These are phyloP conservation scores for Arctium lappa DNA, from an alignment of 129 eudicot species.

Conservation along the genomic window DNA sequence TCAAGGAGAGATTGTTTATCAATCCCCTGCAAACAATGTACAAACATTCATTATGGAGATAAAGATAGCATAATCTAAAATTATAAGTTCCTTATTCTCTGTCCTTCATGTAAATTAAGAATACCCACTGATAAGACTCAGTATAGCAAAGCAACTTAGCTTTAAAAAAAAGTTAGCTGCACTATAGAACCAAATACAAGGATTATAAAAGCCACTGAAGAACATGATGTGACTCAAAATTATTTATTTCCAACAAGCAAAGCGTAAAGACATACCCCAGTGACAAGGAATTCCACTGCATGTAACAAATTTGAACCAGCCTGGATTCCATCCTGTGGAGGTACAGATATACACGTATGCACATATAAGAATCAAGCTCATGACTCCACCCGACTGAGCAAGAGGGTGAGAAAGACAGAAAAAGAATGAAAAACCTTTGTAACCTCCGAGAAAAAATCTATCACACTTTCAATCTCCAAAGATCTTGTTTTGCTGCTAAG, in stretches of 20 bases:
- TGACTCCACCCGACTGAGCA: not conserved
- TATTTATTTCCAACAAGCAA: not conserved
- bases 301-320: constrained; percentile 80
- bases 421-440: constrained; percentile 61
- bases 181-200: constrained; percentile 9
- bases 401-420: not conserved
- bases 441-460: constrained; percentile 69
- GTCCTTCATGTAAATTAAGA: not conserved
- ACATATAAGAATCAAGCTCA: constrained; percentile 12
- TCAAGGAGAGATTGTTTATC: constrained; percentile 97
- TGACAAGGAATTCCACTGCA: constrained; percentile 86
- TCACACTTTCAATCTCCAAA: constrained; percentile 66
- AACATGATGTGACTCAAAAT: constrained; percentile 2
- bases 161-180: constrained; percentile 3
- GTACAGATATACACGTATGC: constrained; percentile 5
- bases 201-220: not conserved
- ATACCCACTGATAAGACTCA: not conserved
- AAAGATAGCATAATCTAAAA: not conserved
- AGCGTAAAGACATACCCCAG: constrained; percentile 63
- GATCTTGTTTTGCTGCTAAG: constrained; percentile 79
- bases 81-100: not conserved
- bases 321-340: constrained; percentile 73
- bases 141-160: not conserved
- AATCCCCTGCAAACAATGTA: constrained; percentile 55
- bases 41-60: constrained; percentile 1